These are phyloP conservation scores for Chenopodium album DNA, from an alignment of 148 eudicot genomes.

Conservation along the genomic window DNA sequence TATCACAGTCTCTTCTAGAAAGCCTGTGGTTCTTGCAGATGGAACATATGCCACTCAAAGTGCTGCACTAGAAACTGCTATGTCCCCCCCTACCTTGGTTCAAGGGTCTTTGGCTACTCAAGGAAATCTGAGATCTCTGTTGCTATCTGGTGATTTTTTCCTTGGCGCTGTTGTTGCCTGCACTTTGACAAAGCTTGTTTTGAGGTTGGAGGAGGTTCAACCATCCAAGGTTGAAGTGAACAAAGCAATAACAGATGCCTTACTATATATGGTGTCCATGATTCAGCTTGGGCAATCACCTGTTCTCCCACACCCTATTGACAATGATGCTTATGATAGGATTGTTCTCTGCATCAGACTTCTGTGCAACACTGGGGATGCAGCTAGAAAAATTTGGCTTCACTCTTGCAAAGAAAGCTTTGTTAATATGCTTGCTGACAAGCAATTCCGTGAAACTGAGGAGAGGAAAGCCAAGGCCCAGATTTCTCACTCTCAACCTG, in stretches of 20 bases:
- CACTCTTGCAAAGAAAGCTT: slow-evolving; percentile 87
- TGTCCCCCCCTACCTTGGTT: slow-evolving; percentile 69
- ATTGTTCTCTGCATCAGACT: slow-evolving; percentile 79
- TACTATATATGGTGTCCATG: slow-evolving; percentile 77
- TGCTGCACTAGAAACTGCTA: slow-evolving; percentile 86
- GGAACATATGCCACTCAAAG: slow-evolving; percentile 98
- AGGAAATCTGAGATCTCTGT: slow-evolving; percentile 81
- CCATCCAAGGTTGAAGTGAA: slow-evolving; percentile 80
- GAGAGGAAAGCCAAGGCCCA: slow-evolving; percentile 90
- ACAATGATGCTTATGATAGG: slow-evolving; percentile 84
- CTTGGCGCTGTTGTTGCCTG: slow-evolving; percentile 92
- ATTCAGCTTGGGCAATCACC: slow-evolving; percentile 88
- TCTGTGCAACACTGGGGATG: slow-evolving; percentile 68
- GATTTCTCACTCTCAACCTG: slow-evolving; percentile 83
- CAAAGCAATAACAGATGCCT: slow-evolving; percentile 54
- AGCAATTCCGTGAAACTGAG: slow-evolving; percentile 86
- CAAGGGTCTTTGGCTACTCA: slow-evolving; percentile 71
- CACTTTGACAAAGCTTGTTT: slow-evolving; percentile 69
- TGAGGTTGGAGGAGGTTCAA: slow-evolving; percentile 93
- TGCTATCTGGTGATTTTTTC: slow-evolving; percentile 87
- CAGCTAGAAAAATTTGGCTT: slow-evolving; percentile 79
- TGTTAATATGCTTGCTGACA: slow-evolving; percentile 89
- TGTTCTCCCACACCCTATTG: slow-evolving; percentile 87
- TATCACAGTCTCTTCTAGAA: slow-evolving; percentile 71
- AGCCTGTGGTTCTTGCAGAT: slow-evolving; percentile 93